A percentile compares a stretch with the other conserved stretches of the same genome.
Conservation (phyloP, 495 filamentous ascomycete genomes). For the Physcia stellaris region DNA sequence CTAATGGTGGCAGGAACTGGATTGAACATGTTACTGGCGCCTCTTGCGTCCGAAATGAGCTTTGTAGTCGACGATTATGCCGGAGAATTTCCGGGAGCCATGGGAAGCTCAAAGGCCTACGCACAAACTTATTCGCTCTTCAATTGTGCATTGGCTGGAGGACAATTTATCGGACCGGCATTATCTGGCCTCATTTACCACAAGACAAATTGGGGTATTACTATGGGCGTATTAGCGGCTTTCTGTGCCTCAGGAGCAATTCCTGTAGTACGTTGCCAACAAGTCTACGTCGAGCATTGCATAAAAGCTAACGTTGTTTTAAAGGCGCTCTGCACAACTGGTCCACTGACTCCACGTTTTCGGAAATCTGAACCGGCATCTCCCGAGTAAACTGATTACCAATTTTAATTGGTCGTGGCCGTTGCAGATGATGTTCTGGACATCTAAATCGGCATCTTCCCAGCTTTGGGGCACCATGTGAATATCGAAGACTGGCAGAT, state of each 20-base stretch:
- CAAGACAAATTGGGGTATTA: background rate
- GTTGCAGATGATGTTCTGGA: too few relatives aligned
- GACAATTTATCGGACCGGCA: background rate
- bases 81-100: background rate
- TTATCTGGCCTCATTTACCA: background rate
- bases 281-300: too few relatives aligned
- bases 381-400: too few relatives aligned
- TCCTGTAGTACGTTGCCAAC: slow-evolving; percentile 1
- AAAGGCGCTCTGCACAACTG: too few relatives aligned
- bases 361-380: too few relatives aligned
- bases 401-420: too few relatives aligned
- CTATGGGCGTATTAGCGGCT: background rate
- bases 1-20: background rate
- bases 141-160: background rate
- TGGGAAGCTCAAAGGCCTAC: background rate
- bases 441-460: too few relatives aligned
- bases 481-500: too few relatives aligned
- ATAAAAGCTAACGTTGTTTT: too few relatives aligned
- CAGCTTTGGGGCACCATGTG: too few relatives aligned
- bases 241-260: slow-evolving; percentile 1
- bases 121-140: slow-evolving; percentile 3
- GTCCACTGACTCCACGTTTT: too few relatives aligned
- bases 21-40: background rate
- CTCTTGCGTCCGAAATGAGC: slow-evolving; percentile 1
- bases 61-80: background rate